Percentiles rank a stretch among this genome's conserved stretches.
These are phyloP conservation scores for Logfia minima DNA, from an alignment of 129 eudicot species.

Conservation along the genomic window DNA sequence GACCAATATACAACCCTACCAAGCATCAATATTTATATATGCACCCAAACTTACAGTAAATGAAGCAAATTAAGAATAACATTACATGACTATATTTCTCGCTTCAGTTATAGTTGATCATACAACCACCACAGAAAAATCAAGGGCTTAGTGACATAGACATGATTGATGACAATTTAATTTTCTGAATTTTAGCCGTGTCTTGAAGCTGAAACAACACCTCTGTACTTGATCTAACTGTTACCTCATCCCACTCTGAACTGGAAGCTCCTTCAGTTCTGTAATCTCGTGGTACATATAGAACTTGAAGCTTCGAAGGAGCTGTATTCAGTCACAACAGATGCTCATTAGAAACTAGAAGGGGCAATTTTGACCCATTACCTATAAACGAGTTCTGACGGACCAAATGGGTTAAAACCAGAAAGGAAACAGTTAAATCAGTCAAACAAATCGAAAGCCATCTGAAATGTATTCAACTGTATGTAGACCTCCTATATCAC, in stretches of 20 bases:
- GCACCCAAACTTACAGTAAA: slow-evolving; percentile 4
- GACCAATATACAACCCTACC: background rate
- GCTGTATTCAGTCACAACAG: slow-evolving; percentile 47
- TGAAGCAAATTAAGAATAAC: background rate
- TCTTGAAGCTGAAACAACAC: slow-evolving; percentile 67
- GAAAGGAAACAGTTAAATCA: background rate
- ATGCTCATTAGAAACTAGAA: background rate
- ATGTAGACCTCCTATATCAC: background rate
- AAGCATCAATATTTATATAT: background rate
- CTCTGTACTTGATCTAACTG: slow-evolving; percentile 79
- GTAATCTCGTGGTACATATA: slow-evolving; percentile 63
- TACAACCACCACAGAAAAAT: slow-evolving; percentile 16
- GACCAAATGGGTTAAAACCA: background rate
- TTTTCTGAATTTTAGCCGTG: slow-evolving; percentile 57
- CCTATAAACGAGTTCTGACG: background rate
- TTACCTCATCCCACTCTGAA: slow-evolving; percentile 65
- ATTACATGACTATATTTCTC: slow-evolving; percentile 1
- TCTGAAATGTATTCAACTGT: background rate
- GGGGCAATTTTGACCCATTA: background rate
- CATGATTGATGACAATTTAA: slow-evolving; percentile 69
- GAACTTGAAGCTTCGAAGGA: slow-evolving; percentile 69
- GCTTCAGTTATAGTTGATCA: background rate
- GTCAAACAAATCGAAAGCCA: background rate
- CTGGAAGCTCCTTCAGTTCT: slow-evolving; percentile 63
- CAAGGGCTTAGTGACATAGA: slow-evolving; percentile 66